A percentile compares a stretch with the other conserved stretches of the same genome.
Conservation (phyloP, 2,329 filamentous ascomycete genomes). For the Pyrenophora graminea region DNA sequence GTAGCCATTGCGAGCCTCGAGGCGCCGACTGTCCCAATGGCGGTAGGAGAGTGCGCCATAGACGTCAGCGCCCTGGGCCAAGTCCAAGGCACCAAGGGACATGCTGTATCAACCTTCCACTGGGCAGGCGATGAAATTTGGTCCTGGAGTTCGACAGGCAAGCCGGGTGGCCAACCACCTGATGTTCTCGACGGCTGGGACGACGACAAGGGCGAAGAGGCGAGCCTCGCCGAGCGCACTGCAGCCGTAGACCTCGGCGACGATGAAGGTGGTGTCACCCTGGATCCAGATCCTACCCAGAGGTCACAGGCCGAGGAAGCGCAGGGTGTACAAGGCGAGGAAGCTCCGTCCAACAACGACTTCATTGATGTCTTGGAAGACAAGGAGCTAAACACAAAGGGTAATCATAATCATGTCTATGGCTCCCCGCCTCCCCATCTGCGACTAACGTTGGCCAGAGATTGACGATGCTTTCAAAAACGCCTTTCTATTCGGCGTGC, state of each 20-base stretch:
- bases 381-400: slow-evolving; percentile 61
- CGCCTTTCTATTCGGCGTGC: slow-evolving; percentile 66
- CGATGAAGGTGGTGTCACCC: slow-evolving; percentile 53
- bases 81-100: slow-evolving; percentile 65
- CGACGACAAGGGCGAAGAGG: slow-evolving; percentile 39
- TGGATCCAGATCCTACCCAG: slow-evolving; percentile 38
- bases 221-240: slow-evolving; percentile 46
- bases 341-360: slow-evolving; percentile 38
- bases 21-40: slow-evolving; percentile 64
- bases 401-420: slow-evolving; percentile 41
- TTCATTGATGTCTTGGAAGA: slow-evolving; percentile 49
- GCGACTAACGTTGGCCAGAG: slow-evolving; percentile 50
- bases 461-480: slow-evolving; percentile 68
- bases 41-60: slow-evolving; percentile 67
- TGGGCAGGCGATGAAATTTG: slow-evolving; percentile 73
- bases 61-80: slow-evolving; percentile 60
- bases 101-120: slow-evolving; percentile 67
- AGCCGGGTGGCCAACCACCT: slow-evolving; percentile 58
- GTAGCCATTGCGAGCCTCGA: slow-evolving; percentile 67
- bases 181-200: slow-evolving; percentile 59
- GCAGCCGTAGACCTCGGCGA: slow-evolving; percentile 50
- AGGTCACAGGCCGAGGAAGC: slow-evolving; percentile 40
- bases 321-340: slow-evolving; percentile 41
- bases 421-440: background rate
- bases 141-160: slow-evolving; percentile 62